A percentile compares a stretch with the other conserved stretches of the same genome.
phyloP scores from a whole-genome alignment of 148 eudicot species.

The Chenopodium suecicum region DNA sequence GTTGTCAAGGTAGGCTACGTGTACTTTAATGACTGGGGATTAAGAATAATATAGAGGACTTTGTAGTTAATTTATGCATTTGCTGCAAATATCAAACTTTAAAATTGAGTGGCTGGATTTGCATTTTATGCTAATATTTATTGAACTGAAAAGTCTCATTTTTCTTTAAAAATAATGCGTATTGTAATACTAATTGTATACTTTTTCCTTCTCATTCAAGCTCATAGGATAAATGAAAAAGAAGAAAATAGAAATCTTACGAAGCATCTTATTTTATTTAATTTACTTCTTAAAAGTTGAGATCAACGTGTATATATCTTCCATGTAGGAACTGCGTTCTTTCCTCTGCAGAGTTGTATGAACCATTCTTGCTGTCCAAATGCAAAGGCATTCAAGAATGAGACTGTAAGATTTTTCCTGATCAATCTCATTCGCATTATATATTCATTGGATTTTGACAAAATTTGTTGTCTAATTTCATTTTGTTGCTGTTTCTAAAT shows the following conservation, averaged over 20 bases:
- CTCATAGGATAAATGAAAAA: neutral
- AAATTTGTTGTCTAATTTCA: neutral
- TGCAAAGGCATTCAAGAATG: slow-evolving; percentile 95
- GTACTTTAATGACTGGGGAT: neutral
- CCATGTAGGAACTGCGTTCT: slow-evolving; percentile 83
- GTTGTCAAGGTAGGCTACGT: slow-evolving; percentile 67
- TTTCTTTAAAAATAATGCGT: no score
- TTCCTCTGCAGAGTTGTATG: slow-evolving; percentile 94
- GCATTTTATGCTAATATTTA: neutral
- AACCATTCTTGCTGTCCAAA: slow-evolving; percentile 92
- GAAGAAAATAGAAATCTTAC: no score
- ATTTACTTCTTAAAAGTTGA: neutral
- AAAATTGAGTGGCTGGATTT: neutral
- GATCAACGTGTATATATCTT: neutral
- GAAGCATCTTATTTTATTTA: no score
- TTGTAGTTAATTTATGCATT: neutral
- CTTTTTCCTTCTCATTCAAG: neutral
- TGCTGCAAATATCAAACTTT: neutral
- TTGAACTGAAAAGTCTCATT: neutral
- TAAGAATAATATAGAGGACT: neutral
- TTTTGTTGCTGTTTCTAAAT: neutral
- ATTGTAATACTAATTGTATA: neutral
- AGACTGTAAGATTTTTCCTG: slow-evolving; percentile 50
- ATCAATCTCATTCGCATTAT: neutral
- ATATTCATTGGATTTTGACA: neutral